Conservation (phyloP, 768 basidiomycete species). For the Podaxis rugospora region DNA sequence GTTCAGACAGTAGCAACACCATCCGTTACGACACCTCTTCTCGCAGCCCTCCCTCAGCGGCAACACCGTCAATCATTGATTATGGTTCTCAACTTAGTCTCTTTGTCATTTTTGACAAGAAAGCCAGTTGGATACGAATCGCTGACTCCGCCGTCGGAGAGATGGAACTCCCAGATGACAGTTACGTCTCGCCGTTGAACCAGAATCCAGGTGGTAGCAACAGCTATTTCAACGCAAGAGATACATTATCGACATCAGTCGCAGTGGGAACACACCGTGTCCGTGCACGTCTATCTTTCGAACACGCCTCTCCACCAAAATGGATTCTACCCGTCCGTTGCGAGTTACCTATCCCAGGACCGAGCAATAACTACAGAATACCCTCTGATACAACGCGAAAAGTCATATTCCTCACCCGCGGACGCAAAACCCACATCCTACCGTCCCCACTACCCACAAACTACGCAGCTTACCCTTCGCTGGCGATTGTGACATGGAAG, state of each 20-base stretch:
- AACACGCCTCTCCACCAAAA: slow-evolving; percentile 18
- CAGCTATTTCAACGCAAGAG: slow-evolving; percentile 22
- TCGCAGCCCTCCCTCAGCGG: slow-evolving; percentile 12
- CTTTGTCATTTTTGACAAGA: slow-evolving; percentile 87
- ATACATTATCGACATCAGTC: slow-evolving; percentile 20
- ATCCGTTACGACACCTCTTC: slow-evolving; percentile 27
- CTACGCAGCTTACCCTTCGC: slow-evolving; percentile 41
- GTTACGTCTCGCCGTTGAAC: slow-evolving; percentile 22
- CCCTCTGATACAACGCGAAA: slow-evolving; percentile 30
- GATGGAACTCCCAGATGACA: slow-evolving; percentile 55
- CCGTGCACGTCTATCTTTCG: slow-evolving; percentile 28
- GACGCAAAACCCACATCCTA: slow-evolving; percentile 63
- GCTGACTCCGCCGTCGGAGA: slow-evolving; percentile 80
- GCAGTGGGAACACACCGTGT: slow-evolving; percentile 22
- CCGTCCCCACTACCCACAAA: slow-evolving; percentile 62
- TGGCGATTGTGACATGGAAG: slow-evolving; percentile 56
- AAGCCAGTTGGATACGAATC: slow-evolving; percentile 77
- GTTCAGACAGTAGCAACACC: slow-evolving; percentile 37
- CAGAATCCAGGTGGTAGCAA: slow-evolving; percentile 14
- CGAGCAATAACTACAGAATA: neutral
- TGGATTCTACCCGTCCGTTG: slow-evolving; percentile 51
- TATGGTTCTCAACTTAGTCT: slow-evolving; percentile 73
- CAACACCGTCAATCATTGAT: slow-evolving; percentile 26
- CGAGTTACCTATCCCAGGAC: slow-evolving; percentile 38
- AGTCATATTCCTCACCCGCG: slow-evolving; percentile 66